phyloP scores from a whole-genome alignment of 2,329 filamentous ascomycete genomes.

The Aspergillus sp. region DNA sequence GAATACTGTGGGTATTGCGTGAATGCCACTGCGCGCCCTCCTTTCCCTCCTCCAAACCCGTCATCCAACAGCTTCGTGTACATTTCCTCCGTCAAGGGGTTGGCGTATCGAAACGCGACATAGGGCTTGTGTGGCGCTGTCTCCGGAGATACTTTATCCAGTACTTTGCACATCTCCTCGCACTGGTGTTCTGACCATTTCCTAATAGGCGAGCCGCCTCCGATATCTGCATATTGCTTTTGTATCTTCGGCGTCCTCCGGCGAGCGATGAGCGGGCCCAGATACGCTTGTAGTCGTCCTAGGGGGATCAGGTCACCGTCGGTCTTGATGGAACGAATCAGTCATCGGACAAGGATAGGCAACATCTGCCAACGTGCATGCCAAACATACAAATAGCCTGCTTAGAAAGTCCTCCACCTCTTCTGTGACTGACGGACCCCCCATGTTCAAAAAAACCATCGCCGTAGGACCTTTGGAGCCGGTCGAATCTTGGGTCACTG shows the following conservation, averaged over 20 bases:
- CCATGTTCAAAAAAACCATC: conserved; percentile 99
- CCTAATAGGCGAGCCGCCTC: conserved; percentile 92
- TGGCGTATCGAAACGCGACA: conserved; percentile 90
- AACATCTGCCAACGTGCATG: neutral
- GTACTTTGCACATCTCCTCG: conserved; percentile 90
- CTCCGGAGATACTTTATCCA: conserved; percentile 82
- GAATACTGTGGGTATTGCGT: conserved; percentile 98
- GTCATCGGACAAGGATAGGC: conserved; percentile 3
- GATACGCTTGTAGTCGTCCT: conserved; percentile 78
- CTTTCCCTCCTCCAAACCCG: conserved; percentile 79
- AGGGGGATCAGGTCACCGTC: conserved; percentile 95
- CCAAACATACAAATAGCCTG: conserved; percentile 68
- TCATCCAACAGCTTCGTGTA: conserved; percentile 74
- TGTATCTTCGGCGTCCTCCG: conserved; percentile 92
- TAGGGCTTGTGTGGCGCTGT: conserved; percentile 96
- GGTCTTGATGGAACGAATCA: conserved; percentile 45
- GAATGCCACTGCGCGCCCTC: conserved; percentile 91
- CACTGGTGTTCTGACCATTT: conserved; percentile 97
- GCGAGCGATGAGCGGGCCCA: conserved; percentile 77
- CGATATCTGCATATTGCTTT: conserved; percentile 90
- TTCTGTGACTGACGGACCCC: conserved; percentile 75
- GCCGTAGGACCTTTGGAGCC: conserved; percentile 75
- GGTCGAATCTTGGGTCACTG: conserved; percentile 68
- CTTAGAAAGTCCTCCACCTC: conserved; percentile 87
- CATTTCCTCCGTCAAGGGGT: conserved; percentile 89